phyloP scores from a whole-genome alignment of 805 yeast genomes.

The Metschnikowia lochheadii region DNA sequence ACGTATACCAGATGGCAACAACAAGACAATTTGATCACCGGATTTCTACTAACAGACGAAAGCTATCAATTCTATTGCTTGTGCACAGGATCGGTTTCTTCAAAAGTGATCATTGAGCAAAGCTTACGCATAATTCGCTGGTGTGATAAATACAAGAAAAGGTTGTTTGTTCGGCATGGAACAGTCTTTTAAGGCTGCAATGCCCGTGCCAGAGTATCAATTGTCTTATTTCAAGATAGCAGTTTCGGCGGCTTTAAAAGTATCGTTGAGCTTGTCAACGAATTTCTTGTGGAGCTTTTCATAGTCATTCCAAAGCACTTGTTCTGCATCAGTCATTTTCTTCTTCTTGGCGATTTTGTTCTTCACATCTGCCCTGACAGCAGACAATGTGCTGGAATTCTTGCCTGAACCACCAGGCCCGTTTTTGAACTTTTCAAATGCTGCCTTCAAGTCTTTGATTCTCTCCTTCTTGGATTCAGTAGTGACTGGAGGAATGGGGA shows the following conservation, averaged over 20 bases:
- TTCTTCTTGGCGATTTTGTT: slow-evolving; percentile 45
- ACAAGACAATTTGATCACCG: slow-evolving; percentile 22
- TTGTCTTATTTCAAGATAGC: slow-evolving; percentile 32
- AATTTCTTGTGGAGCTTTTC: slow-evolving; percentile 70
- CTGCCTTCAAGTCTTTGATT: slow-evolving; percentile 59
- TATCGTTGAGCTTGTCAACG: slow-evolving; percentile 49
- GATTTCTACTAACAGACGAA: slow-evolving; percentile 36
- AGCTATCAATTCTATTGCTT: slow-evolving; percentile 37
- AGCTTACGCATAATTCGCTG: slow-evolving; percentile 66
- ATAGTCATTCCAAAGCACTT: slow-evolving; percentile 52
- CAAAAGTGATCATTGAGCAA: slow-evolving; percentile 54
- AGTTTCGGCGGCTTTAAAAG: slow-evolving; percentile 41
- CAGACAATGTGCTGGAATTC: slow-evolving; percentile 43
- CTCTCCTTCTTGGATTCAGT: slow-evolving; percentile 58
- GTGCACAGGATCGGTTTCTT: slow-evolving; percentile 45
- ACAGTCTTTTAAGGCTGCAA: slow-evolving; percentile 5
- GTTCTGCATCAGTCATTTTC: slow-evolving; percentile 52
- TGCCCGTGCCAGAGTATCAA: neutral
- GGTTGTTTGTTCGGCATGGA: slow-evolving; percentile 73
- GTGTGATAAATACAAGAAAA: slow-evolving; percentile 67
- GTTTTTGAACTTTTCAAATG: slow-evolving; percentile 59
- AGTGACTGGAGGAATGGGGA: slow-evolving; percentile 72
- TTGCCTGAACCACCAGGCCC: slow-evolving; percentile 27
- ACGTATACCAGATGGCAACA: slow-evolving; percentile 43
- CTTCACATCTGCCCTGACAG: slow-evolving; percentile 49